Base-by-base conservation (phyloP, 139 green algal genomes). In the Coccomyxa sp. region DNA sequence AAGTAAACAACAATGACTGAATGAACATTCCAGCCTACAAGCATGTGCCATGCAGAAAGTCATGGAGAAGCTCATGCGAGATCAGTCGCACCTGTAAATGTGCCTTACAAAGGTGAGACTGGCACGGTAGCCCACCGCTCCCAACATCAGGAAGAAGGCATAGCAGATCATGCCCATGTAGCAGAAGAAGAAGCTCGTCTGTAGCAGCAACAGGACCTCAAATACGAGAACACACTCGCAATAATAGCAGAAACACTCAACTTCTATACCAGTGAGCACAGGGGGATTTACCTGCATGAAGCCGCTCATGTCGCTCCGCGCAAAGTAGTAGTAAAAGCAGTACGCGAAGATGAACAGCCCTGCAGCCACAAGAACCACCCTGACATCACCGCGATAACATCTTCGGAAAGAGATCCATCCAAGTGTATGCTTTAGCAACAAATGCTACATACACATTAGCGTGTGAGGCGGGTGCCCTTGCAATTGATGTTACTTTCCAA, bases 241-340 rank as follows among this genome's bases (percentile, higher is more conserved):
- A 75, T 25, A 51, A 11, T 51, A 3, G 7, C 3, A 51, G 38
- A 7, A 51, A 3, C 3, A 51, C 7, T 7, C 7, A 51, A 51
- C 38, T 11, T 51, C 3, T 7, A 11, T 51, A 51, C 38, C 38
- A 51, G 3, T 51, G 38, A 51, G 38, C 38, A 51, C 38, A 51
- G 38, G 38, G 38, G 7, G 3, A 51, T 7, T 51, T 51, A 51
- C 38, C 38, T 92, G 92, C 91, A 97, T 93, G 76, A 97, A 89
- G 23, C 93, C 95, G 67, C 77, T 89, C 95, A 98, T 98, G 87
- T 97, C 92, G n/a, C 85, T 94, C 25, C 94, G 90, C 13, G 91
- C 89, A 15, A 92, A 91, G 90, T 96, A 99, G 85, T 98, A 99
- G 92, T 99, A 99, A 88, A 98, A 97, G 87, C 92, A 98, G 92